Base-by-base conservation (phyloP, 2,329 filamentous ascomycete genomes). In the Mycosphaerella sp. region DNA sequence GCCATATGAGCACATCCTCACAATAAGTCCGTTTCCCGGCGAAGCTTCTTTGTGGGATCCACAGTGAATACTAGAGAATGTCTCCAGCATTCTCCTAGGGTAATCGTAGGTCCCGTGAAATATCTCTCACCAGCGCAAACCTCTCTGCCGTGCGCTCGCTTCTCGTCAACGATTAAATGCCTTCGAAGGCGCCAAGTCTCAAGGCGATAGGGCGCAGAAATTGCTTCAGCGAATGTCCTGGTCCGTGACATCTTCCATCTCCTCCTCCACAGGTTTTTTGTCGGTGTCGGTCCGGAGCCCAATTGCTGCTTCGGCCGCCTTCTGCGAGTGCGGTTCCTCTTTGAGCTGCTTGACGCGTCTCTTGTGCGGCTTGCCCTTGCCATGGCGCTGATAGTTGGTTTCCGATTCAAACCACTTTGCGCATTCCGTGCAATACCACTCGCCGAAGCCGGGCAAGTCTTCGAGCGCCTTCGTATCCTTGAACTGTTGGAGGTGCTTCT, bases 341-440 rank as follows among this genome's bases (percentile, higher is more conserved):
- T 82, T 81, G 54, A 98, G 73, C 63, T 88, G 79, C 68, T 89
- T 89, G 48, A 95, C 73, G 68, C 91, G 95, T 75, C 89, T 82
- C 79, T 90, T 96, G 73, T 98, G 93, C 58, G 87, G 88, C 73
- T 96, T 98, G 62, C 88, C 89, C 69, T 86, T 88, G 51, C 77
- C 77, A 71, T 98, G 93, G 25, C 80, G 77, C 32, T 78, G 75
- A 52, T 95, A 74, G 62, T 87, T 94, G 62, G 79, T 70, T 59
- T 93, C 86, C 44, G 83, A 86, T 69, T 97, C 91, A 69, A 94
- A 97, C 85, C 88, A 97, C 74, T 95, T 97, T 57, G 93, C 86
- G 70, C 93, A 98, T 71, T 95, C 87, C 13, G 86, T 77, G 70
- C 93, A 98, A 71, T 96, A 97, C 68, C 84, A 84, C 62, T 82